Base-by-base conservation (phyloP, 257 asterid species). In the Penstemon barbatus region DNA sequence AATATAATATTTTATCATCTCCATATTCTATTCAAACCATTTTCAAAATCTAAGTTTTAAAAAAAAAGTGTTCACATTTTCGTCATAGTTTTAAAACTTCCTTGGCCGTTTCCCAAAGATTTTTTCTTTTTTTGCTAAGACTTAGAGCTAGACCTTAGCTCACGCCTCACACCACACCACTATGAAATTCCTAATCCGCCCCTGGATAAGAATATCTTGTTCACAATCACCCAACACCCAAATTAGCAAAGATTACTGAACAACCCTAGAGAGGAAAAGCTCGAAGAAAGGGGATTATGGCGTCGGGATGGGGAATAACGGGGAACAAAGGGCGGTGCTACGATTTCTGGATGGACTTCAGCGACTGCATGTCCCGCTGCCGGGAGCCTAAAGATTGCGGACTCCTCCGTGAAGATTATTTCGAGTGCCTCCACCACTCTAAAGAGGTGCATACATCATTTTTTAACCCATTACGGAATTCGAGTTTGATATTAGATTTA, bases 321-420 rank as follows among this genome's bases (percentile, higher is more conserved):
- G 99, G 99, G 66, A 94, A 89, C 89, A 90, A 91, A 75, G 97
- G 97, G 2, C 81, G 97, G 51, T 94, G 99, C 73, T 90, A 94
- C 76, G 99, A 94, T 78, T 94, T 94, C 88, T 94, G 97, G 98
- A 82, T 85, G 74, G 96, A 90, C 53, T 92, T 92, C 73, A 92
- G 97, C 67, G 97, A 92, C 46, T 92, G 98, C 68, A 92, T 90
- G 97, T 92, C 98, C 39, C 83, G 82, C 46, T 92, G 97, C 76
- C 84, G 95, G 48, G 90, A 86, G 78, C 98, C 98, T 19, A 88
- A 82, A 74, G 98, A 92, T 69, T 92, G 98, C 56, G 48, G 81
- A 2, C 93, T 92, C 65, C 97, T 92, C 65, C 86, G 98, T 57
- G 98, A 92, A 84, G 98, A 92, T 71, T 92, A 92, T 78, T 78